These are phyloP conservation scores for Coprinopsis cinerea DNA, from an alignment of 768 basidiomycete species.

Conservation along the genomic window DNA sequence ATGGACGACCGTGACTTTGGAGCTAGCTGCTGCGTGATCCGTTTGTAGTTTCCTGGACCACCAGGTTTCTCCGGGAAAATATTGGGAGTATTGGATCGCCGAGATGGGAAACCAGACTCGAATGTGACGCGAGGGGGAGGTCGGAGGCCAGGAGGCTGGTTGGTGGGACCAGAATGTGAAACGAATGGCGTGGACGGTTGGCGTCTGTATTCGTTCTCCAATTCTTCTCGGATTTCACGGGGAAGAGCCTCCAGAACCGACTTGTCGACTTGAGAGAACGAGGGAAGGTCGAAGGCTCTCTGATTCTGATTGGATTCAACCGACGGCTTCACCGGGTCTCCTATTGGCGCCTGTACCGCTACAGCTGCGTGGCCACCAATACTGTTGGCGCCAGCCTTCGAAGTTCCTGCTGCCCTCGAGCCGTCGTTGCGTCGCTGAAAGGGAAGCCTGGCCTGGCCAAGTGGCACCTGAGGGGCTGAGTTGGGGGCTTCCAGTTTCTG, in stretches of 20 bases:
- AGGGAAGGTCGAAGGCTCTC: conserved; percentile 44
- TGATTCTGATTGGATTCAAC: not conserved
- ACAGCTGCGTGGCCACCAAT: conserved; percentile 17
- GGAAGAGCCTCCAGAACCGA: conserved; percentile 69
- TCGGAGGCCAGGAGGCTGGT: conserved; percentile 2
- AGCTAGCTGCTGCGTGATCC: conserved; percentile 59
- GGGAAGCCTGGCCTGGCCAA: conserved; percentile 55
- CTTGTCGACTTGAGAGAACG: conserved; percentile 72
- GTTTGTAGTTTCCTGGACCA: conserved; percentile 39
- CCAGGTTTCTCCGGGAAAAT: conserved; percentile 25
- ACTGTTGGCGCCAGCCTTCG: conserved; percentile 8
- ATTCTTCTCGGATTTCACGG: conserved; percentile 59
- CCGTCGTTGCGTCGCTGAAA: conserved; percentile 36
- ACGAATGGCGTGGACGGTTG: conserved; percentile 46
- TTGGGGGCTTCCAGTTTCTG: conserved; percentile 70
- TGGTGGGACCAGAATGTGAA: conserved; percentile 12
- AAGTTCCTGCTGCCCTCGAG: conserved; percentile 13
- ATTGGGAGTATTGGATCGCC: conserved; percentile 15
- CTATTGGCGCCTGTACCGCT: conserved; percentile 5
- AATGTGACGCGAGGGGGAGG: not conserved
- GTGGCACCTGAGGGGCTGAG: conserved; percentile 24
- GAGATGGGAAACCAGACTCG: not conserved
- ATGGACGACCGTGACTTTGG: conserved; percentile 42
- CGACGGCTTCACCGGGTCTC: conserved; percentile 16
- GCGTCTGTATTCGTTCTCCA: conserved; percentile 61